phyloP scores from a whole-genome alignment of 352 stramenopile species.

The Globisporangium ultimum region DNA sequence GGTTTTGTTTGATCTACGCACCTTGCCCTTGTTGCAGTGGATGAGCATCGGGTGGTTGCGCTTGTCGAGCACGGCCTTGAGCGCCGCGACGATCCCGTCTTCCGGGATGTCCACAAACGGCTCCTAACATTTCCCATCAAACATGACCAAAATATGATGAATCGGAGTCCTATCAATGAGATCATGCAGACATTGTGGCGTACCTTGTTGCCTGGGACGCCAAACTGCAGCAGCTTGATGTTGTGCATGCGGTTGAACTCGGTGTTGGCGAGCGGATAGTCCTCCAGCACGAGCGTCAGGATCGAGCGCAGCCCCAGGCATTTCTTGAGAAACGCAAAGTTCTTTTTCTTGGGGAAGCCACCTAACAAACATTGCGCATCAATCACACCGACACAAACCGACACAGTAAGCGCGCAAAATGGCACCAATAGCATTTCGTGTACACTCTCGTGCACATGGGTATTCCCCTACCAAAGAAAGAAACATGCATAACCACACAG shows the following conservation, averaged over 20 bases:
- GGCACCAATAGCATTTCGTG: background rate
- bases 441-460: too few relatives aligned
- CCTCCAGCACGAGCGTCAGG: conserved; percentile 82
- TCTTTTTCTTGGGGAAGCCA: conserved; percentile 88
- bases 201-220: conserved; percentile 83
- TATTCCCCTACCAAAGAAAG: too few relatives aligned
- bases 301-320: conserved; percentile 76
- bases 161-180: background rate
- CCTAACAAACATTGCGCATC: conserved; percentile 17
- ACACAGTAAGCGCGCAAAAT: background rate
- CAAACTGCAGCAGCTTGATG: conserved; percentile 81
- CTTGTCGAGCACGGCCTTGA: conserved; percentile 77
- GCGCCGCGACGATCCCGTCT: conserved; percentile 65
- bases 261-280: conserved; percentile 80
- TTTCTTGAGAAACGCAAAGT: conserved; percentile 82
- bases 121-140: conserved; percentile 31
- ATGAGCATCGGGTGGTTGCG: conserved; percentile 87
- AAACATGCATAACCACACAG: background rate
- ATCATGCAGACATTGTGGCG: background rate
- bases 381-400: background rate
- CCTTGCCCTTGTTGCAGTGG: conserved; percentile 88
- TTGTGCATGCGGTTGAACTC: conserved; percentile 80
- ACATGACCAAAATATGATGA: conserved; percentile 3
- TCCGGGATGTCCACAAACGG: conserved; percentile 87
- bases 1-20: conserved; percentile 10